These are phyloP conservation scores for Exserohilum rostratum DNA, from an alignment of 2,329 filamentous ascomycete species.

Conservation along the genomic window DNA sequence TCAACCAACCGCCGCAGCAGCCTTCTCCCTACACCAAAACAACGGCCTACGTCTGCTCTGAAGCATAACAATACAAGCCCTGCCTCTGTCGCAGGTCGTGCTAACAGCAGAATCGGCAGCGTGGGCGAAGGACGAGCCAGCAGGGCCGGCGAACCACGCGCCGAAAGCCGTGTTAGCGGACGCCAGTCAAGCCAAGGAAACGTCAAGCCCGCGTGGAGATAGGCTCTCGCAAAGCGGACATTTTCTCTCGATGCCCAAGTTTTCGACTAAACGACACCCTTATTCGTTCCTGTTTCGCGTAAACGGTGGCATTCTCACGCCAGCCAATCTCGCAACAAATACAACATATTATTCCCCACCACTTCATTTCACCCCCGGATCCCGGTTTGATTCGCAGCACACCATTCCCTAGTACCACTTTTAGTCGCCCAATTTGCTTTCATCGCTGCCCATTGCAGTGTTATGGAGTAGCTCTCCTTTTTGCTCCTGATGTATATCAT, in stretches of 20 bases:
- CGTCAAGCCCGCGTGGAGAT: conserved; percentile 32
- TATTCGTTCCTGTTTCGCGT: background rate
- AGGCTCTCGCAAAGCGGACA: conserved; percentile 21
- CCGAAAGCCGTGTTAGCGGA: conserved; percentile 30
- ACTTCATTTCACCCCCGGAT: conserved; percentile 22
- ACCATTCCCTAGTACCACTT: conserved; percentile 18
- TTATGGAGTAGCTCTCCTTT: background rate
- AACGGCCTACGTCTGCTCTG: conserved; percentile 32
- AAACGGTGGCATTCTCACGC: conserved; percentile 5
- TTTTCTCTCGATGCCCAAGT: conserved; percentile 5
- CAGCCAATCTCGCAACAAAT: background rate
- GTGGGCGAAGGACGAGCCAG: conserved; percentile 34
- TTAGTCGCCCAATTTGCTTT: conserved; percentile 12
- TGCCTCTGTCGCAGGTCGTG: conserved; percentile 24
- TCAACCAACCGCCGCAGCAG: conserved; percentile 40
- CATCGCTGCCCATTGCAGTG: background rate
- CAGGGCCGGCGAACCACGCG: conserved; percentile 26
- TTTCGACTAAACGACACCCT: background rate
- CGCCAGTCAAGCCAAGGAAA: conserved; percentile 34
- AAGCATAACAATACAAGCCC: conserved; percentile 16
- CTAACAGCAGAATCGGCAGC: conserved; percentile 30
- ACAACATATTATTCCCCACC: background rate
- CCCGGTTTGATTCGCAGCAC: conserved; percentile 20
- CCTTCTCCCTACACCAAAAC: conserved; percentile 37
- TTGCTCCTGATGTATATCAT: conserved; percentile 7